Evolutionary conservation across 208 protist genomes (phyloP).

Genomic region (Naegleria lovaniensis): DNA sequence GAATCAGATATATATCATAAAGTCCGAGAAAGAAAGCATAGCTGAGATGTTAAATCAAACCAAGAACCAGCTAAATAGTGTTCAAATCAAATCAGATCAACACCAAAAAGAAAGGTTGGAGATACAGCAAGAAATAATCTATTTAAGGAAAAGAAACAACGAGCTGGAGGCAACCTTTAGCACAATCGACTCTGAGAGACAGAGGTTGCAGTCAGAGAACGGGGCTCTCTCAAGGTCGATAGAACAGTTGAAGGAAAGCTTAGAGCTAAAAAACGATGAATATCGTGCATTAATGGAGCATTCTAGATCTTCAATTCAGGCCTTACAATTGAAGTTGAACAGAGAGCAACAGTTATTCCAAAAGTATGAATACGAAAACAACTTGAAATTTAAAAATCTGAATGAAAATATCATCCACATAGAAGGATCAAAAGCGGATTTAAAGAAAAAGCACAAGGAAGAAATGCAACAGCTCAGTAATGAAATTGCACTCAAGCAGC

Average conservation of each 20-base stretch:
- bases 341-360: not conserved
- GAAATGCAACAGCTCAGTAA: not conserved
- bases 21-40: not conserved
- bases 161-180: not conserved
- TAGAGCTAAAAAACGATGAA: not conserved
- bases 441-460: not conserved
- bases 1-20: not conserved
- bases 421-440: not conserved
- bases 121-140: not conserved
- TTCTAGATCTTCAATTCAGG: not conserved
- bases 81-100: not conserved
- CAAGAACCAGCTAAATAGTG: not conserved
- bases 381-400: not conserved
- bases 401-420: not conserved
- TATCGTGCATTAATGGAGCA: not conserved
- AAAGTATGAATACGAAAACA: not conserved
- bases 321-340: not conserved
- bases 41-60: not conserved
- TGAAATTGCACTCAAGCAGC: not conserved
- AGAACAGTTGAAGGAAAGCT: not conserved
- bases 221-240: not conserved
- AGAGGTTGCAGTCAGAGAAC: not conserved
- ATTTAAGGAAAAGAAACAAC: not conserved
- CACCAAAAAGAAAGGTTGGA: not conserved
- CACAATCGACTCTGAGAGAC: not conserved